Conservation (phyloP, 441 rosid species). For the Brassica balearica region DNA sequence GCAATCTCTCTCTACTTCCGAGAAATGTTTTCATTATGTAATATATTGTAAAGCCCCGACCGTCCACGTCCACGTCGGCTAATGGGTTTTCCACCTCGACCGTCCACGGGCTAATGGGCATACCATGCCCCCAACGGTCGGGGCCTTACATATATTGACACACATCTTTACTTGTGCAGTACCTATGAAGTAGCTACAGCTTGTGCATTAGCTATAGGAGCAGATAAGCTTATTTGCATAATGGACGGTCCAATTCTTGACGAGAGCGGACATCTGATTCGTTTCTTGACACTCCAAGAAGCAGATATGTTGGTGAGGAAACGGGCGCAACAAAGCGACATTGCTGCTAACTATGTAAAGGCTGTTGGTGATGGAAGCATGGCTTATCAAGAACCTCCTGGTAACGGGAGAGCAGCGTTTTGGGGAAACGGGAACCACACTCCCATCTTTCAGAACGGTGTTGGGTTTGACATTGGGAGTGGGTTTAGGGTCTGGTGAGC, state of each 20-base stretch:
- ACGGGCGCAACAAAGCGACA: slow-evolving; percentile 90
- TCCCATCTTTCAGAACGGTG: slow-evolving; percentile 77
- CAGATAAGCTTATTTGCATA: slow-evolving; percentile 92
- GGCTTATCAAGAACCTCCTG: not conserved
- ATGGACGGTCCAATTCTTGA: slow-evolving; percentile 93
- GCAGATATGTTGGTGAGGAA: slow-evolving; percentile 85
- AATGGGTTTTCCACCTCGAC: no score
- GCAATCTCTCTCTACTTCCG: slow-evolving; percentile 32
- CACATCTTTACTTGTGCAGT: slow-evolving; percentile 52
- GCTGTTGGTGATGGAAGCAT: slow-evolving; percentile 64
- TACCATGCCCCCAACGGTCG: no score
- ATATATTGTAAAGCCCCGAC: no score
- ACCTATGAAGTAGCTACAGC: slow-evolving; percentile 91
- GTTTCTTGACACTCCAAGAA: slow-evolving; percentile 86
- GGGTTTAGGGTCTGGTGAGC: slow-evolving; percentile 81
- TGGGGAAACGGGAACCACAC: slow-evolving; percentile 14
- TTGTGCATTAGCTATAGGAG: slow-evolving; percentile 93
- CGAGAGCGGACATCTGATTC: slow-evolving; percentile 79
- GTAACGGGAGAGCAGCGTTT: not conserved
- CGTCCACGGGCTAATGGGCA: no score
- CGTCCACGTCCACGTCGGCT: no score
- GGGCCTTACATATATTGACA: no score
- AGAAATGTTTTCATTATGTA: not conserved
- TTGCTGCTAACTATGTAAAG: slow-evolving; percentile 87
- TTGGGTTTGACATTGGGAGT: slow-evolving; percentile 88